A percentile compares a stretch with the other conserved stretches of the same genome.
Conservation (phyloP, 2,329 filamentous ascomycete genomes). For the Paracorniculantispora psalliotae region DNA sequence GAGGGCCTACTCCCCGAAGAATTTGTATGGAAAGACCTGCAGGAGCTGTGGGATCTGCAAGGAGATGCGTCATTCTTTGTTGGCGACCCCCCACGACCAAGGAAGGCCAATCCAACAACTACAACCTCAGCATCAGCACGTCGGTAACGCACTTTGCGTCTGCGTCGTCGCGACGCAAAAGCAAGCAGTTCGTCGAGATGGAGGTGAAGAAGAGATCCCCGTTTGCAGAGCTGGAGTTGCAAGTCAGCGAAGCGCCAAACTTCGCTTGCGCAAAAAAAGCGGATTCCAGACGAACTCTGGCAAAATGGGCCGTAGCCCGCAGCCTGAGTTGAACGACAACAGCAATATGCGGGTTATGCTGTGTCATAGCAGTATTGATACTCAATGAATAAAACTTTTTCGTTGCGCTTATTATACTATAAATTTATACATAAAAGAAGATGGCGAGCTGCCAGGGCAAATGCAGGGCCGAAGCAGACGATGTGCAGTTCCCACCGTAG, state of each 20-base stretch:
- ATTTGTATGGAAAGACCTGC: constrained; percentile 16
- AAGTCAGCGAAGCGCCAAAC: too few species aligned
- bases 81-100: constrained; percentile 17
- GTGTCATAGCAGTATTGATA: too few species aligned
- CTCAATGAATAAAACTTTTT: too few species aligned
- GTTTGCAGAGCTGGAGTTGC: too few species aligned
- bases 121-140: constrained; percentile 17
- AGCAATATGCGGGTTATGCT: too few species aligned
- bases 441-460: too few species aligned
- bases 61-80: constrained; percentile 20
- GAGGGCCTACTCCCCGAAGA: constrained; percentile 16
- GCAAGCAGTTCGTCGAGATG: too few species aligned
- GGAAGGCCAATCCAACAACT: constrained; percentile 22
- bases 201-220: too few species aligned
- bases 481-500: background rate
- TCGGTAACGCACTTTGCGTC: constrained; percentile 20
- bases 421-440: too few species aligned
- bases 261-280: background rate
- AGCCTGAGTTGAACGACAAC: background rate
- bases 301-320: background rate
- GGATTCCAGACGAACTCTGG: constrained; percentile 2
- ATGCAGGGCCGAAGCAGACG: too few species aligned
- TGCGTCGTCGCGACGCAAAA: constrained; percentile 8
- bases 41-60: constrained; percentile 16
- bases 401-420: too few species aligned